Conservation (phyloP, 2,329 filamentous ascomycete genomes). For the Nothophoma quercina region DNA sequence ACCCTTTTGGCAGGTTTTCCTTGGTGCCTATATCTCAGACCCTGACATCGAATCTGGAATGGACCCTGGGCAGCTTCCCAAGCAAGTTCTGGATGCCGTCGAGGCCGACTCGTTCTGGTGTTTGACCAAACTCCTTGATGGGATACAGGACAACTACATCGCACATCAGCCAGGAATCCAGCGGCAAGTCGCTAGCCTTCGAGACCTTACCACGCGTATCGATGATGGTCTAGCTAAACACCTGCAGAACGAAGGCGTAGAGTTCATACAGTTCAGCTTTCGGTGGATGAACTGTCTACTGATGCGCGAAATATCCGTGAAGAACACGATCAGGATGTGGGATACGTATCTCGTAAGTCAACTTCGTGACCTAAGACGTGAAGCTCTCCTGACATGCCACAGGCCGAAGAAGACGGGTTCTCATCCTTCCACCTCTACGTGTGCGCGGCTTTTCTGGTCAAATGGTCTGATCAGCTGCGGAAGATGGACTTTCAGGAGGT, state of each 20-base stretch:
- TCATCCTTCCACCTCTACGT: slow-evolving; percentile 98
- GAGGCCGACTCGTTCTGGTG: slow-evolving; percentile 99
- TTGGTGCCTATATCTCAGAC: slow-evolving; percentile 94
- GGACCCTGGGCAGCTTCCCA: slow-evolving; percentile 94
- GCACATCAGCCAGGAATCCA: slow-evolving; percentile 97
- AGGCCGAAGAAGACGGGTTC: slow-evolving; percentile 99
- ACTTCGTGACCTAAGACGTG: neutral
- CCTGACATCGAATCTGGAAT: slow-evolving; percentile 90
- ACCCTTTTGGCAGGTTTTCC: slow-evolving; percentile 97
- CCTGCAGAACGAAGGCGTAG: slow-evolving; percentile 87
- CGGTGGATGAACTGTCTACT: slow-evolving; percentile 99
- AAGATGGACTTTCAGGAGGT: slow-evolving; percentile 99
- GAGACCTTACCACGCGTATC: slow-evolving; percentile 90
- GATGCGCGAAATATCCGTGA: slow-evolving; percentile 96
- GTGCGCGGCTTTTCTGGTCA: slow-evolving; percentile 95
- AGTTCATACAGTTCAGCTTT: slow-evolving; percentile 99
- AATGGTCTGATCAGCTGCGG: slow-evolving; percentile 93
- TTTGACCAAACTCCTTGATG: slow-evolving; percentile 94
- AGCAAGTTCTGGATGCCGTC: slow-evolving; percentile 90
- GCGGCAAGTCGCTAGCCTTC: slow-evolving; percentile 85
- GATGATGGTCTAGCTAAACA: slow-evolving; percentile 85
- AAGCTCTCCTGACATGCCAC: slow-evolving; percentile 22
- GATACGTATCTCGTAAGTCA: slow-evolving; percentile 90
- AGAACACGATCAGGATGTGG: slow-evolving; percentile 99
- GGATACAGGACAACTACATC: slow-evolving; percentile 99